Conservation (phyloP, 495 filamentous ascomycete species). For the Physcia stellaris region DNA sequence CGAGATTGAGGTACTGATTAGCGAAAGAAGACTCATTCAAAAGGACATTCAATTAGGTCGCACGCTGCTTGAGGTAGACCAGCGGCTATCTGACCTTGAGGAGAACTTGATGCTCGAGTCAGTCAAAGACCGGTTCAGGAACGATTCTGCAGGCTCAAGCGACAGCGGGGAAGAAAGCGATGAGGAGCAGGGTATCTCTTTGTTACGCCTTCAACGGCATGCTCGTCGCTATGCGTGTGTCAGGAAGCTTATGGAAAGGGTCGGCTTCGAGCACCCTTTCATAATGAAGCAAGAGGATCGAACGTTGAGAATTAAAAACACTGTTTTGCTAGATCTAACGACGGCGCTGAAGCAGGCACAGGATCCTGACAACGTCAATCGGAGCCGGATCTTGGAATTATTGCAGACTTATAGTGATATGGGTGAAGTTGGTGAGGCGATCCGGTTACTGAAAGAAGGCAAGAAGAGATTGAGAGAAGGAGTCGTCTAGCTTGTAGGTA, state of each 20-base stretch:
- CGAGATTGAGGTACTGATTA: conserved; percentile 41
- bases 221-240: conserved; percentile 44
- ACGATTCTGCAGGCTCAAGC: conserved; percentile 15
- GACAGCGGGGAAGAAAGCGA: conserved; percentile 44
- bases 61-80: conserved; percentile 55
- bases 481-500: no score
- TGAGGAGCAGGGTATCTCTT: conserved; percentile 34
- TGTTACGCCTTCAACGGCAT: conserved; percentile 40
- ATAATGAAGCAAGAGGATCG: conserved; percentile 41
- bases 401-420: conserved; percentile 66
- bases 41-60: conserved; percentile 43
- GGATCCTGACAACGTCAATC: conserved; percentile 33
- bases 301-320: conserved; percentile 50
- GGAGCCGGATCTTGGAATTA: conserved; percentile 47
- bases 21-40: conserved; percentile 39
- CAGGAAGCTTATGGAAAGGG: conserved; percentile 31
- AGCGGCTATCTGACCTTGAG: conserved; percentile 63
- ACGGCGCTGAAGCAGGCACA: conserved; percentile 64
- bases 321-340: conserved; percentile 69
- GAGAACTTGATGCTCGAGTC: conserved; percentile 47
- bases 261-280: conserved; percentile 53
- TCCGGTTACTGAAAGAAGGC: conserved; percentile 51
- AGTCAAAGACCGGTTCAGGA: conserved; percentile 16
- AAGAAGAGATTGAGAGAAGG: no score
- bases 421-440: conserved; percentile 45